Evolutionary conservation across 345 rosid genomes (phyloP), one percentile per base, ranked within the genome.

Genomic region (Passiflora organensis): DNA sequence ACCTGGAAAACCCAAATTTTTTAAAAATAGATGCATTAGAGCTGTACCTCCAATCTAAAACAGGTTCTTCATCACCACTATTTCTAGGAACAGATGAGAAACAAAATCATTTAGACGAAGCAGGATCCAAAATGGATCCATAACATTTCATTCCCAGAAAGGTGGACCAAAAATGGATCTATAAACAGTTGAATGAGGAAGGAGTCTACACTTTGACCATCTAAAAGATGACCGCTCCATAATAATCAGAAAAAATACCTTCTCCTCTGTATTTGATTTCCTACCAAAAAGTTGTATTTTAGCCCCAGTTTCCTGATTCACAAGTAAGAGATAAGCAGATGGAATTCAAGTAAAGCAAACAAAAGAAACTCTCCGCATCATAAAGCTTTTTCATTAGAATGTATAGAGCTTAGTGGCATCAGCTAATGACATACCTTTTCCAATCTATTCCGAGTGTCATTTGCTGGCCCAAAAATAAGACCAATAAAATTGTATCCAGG

Each of bases 241-340:
- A 50, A 18, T 38, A 41, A 43, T 25, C 13, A 13, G 65, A 52
- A 4, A 23, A 32, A 55, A 60, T 75, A 86, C 94, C 96, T 86
- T 85, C 79, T 89, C 89, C 64, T 76, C 73, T 11, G 71, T 58
- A 61, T 76, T 75, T 60, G 72, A 41, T 62, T 79, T 86, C 43
- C 71, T 79, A 47, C 89, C 91, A 69, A 63, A 69, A 43, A 86
- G 63, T 64, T 76, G 87, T 55, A 93, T 72, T 63, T 69, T 79
- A 45, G 95, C 86, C 59, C 89, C 94, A 57, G 97, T 93, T 70
- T 89, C 95, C 95, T 93, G 80, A 63, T 63, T 63, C 56, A 45
- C 39, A 58, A 63, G 61, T 38, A 21, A 51, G 24, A 32, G 24
- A 16, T n/a, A 51, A 51, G 55, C 34, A 32, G 9, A 60, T 13